A percentile compares a stretch with the other conserved stretches of the same genome.
Evolutionary conservation across 2,329 filamentous ascomycete genomes (phyloP).

Genomic region (Sporothrix variecibatus): DNA sequence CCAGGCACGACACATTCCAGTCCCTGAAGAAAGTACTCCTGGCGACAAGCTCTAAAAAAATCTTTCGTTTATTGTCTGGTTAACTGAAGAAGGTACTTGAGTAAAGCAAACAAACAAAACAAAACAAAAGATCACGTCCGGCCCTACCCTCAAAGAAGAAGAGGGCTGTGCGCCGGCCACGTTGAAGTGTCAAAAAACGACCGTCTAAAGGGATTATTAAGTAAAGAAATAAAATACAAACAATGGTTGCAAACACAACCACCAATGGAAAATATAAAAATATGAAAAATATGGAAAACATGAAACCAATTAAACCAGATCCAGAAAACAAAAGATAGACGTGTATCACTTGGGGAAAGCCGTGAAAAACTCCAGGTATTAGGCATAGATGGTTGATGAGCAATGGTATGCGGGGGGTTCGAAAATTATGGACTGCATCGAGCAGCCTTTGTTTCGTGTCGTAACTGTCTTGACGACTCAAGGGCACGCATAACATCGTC

Average conservation of each 20-base stretch:
- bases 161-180: not conserved
- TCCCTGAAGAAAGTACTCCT: not conserved
- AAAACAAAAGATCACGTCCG: not conserved
- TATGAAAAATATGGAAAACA: not conserved
- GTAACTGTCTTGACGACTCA: not conserved
- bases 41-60: not conserved
- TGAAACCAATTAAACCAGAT: not conserved
- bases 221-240: not conserved
- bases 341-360: conserved; percentile 17
- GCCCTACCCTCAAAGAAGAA: not conserved
- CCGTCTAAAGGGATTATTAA: not conserved
- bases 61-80: not conserved
- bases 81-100: not conserved
- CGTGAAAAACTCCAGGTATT: conserved; percentile 8
- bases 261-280: not conserved
- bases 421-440: not conserved
- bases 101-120: not conserved
- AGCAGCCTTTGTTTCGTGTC: not conserved
- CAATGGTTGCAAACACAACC: not conserved
- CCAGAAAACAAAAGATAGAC: not conserved
- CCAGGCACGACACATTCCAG: not conserved
- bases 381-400: not conserved
- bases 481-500: not conserved
- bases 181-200: not conserved
- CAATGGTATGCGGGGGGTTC: not conserved